phyloP scores from a whole-genome alignment of 2,329 filamentous ascomycete species.

The Thielaviopsis punctulata region DNA sequence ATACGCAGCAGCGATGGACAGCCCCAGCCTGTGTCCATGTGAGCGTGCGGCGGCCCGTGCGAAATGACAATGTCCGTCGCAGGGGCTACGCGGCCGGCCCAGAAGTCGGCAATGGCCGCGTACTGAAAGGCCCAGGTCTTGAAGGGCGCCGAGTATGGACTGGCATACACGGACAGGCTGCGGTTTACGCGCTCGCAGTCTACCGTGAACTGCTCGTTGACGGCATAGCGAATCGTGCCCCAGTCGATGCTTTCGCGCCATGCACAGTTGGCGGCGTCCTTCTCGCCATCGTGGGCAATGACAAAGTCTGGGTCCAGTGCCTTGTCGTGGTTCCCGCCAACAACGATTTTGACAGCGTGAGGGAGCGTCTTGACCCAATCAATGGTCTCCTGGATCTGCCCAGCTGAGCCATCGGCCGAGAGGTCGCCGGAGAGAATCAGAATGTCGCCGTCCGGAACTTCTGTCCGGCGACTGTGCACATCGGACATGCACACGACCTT shows the following conservation, averaged over 20 bases:
- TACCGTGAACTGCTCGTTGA: slow-evolving; percentile 48
- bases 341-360: slow-evolving; percentile 26
- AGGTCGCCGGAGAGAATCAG: slow-evolving; percentile 32
- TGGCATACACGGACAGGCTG: slow-evolving; percentile 12
- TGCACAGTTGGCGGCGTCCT: slow-evolving; percentile 21
- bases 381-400: slow-evolving; percentile 60
- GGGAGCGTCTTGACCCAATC: slow-evolving; percentile 41
- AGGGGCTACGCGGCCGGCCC: slow-evolving; percentile 15
- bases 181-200: slow-evolving; percentile 26
- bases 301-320: slow-evolving; percentile 19
- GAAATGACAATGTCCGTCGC: slow-evolving; percentile 23
- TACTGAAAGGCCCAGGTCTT: slow-evolving; percentile 29
- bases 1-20: slow-evolving; percentile 16
- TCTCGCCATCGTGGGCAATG: slow-evolving; percentile 13
- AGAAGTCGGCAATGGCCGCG: slow-evolving; percentile 16
- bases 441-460: slow-evolving; percentile 25
- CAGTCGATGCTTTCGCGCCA: slow-evolving; percentile 35
- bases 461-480: slow-evolving; percentile 24
- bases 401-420: slow-evolving; percentile 42
- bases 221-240: slow-evolving; percentile 55
- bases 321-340: slow-evolving; percentile 31
- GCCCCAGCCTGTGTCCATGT: slow-evolving; percentile 21
- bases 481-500: slow-evolving; percentile 27
- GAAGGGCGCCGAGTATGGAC: slow-evolving; percentile 19
- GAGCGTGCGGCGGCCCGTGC: slow-evolving; percentile 21